phyloP scores from a whole-genome alignment of 306 rosid genomes.

The Citrullus mucosospermus region DNA sequence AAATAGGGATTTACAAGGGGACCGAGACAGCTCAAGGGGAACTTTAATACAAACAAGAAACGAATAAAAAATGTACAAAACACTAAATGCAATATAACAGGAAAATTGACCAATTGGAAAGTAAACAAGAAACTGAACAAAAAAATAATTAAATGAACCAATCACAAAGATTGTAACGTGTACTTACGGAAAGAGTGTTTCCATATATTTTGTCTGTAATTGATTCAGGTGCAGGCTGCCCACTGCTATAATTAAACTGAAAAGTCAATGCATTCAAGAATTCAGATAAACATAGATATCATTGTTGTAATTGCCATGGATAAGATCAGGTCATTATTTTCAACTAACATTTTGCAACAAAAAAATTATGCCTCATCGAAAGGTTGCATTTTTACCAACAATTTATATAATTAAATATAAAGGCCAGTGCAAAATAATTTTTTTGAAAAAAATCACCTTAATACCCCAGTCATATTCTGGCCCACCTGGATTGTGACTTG shows the following conservation, averaged over 20 bases:
- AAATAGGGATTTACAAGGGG: neutral
- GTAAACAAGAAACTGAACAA: neutral
- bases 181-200: constrained; percentile 85
- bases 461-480: constrained; percentile 99
- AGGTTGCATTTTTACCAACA: neutral
- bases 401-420: neutral
- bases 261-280: constrained; percentile 16
- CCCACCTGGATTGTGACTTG: constrained; percentile 98
- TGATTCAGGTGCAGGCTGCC: constrained; percentile 98
- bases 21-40: neutral
- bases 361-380: neutral
- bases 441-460: constrained; percentile 41
- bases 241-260: constrained; percentile 94
- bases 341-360: neutral
- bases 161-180: constrained; percentile 6
- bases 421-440: neutral
- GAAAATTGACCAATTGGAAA: neutral
- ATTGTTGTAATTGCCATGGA: neutral
- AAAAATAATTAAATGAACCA: neutral
- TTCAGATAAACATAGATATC: constrained; percentile 12
- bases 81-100: neutral
- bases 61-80: neutral
- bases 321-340: neutral
- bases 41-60: neutral
- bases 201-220: constrained; percentile 95